These are phyloP conservation scores for Globisporangium middletonii DNA, from an alignment of 352 stramenopile species.

Conservation along the genomic window DNA sequence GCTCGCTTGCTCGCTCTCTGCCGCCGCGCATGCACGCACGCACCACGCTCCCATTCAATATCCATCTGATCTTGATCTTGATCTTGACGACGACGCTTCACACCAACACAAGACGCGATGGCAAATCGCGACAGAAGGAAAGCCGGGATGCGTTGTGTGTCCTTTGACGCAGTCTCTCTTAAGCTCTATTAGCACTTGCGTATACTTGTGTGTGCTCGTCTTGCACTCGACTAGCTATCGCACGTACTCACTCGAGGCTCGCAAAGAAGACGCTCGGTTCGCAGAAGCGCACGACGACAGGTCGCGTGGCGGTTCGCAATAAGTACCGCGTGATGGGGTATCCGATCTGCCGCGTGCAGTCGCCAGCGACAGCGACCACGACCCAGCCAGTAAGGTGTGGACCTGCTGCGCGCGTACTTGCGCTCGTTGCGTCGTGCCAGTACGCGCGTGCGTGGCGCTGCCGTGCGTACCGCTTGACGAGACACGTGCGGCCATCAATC, in stretches of 20 bases:
- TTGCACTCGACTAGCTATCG: background rate
- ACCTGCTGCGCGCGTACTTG: conserved; percentile 10
- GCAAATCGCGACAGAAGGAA: background rate
- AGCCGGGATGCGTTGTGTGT: background rate
- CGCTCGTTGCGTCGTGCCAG: conserved; percentile 8
- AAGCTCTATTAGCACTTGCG: too few relatives aligned
- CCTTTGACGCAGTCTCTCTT: too few relatives aligned
- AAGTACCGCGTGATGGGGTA: conserved; percentile 65
- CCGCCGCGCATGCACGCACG: background rate
- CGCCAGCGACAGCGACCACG: conserved; percentile 61
- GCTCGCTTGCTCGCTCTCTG: background rate
- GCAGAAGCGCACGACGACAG: conserved; percentile 67
- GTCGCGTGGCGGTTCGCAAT: conserved; percentile 56
- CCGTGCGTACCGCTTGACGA: conserved; percentile 46
- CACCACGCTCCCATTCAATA: too few relatives aligned
- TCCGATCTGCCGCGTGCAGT: conserved; percentile 60
- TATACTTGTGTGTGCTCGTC: too few relatives aligned
- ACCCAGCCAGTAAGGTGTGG: conserved; percentile 45
- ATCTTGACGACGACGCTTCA: background rate
- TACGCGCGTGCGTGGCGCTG: conserved; percentile 13
- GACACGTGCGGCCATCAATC: conserved; percentile 55
- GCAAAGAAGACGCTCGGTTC: conserved; percentile 76
- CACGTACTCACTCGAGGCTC: conserved; percentile 22
- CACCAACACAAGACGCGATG: background rate
- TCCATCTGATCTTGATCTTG: too few relatives aligned